Conservation (phyloP, 768 basidiomycete species). For the Podaxis rugospora region DNA sequence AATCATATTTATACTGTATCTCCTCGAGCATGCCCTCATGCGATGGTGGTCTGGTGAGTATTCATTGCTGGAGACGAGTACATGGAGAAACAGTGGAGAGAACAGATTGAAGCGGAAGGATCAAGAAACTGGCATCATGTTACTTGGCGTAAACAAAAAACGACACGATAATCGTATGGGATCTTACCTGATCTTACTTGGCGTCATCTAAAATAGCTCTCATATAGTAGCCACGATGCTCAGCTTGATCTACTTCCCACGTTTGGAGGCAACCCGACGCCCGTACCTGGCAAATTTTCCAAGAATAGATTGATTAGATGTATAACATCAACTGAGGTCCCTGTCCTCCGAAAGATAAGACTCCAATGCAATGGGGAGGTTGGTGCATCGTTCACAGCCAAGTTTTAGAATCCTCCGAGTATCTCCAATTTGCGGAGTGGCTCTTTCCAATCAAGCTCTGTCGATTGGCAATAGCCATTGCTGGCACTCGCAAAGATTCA, state of each 20-base stretch:
- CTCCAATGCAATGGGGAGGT: background rate
- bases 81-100: background rate
- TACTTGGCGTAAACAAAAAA: slow-evolving; percentile 1
- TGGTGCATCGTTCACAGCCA: background rate
- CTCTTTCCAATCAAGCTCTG: too few species aligned
- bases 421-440: too few species aligned
- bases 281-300: background rate
- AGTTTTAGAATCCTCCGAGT: too few species aligned
- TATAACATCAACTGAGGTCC: background rate
- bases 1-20: background rate
- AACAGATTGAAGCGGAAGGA: background rate
- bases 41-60: background rate
- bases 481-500: too few species aligned
- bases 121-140: background rate
- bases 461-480: too few species aligned
- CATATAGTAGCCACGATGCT: background rate
- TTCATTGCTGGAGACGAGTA: slow-evolving; percentile 1
- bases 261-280: background rate
- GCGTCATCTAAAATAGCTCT: background rate
- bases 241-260: background rate
- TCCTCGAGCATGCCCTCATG: background rate
- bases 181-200: background rate
- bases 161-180: background rate
- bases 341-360: background rate
- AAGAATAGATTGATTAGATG: background rate